Base-by-base conservation (phyloP, 225 moss, liverwort and hornwort genomes). In the Pseudoscleropodium purum region DNA sequence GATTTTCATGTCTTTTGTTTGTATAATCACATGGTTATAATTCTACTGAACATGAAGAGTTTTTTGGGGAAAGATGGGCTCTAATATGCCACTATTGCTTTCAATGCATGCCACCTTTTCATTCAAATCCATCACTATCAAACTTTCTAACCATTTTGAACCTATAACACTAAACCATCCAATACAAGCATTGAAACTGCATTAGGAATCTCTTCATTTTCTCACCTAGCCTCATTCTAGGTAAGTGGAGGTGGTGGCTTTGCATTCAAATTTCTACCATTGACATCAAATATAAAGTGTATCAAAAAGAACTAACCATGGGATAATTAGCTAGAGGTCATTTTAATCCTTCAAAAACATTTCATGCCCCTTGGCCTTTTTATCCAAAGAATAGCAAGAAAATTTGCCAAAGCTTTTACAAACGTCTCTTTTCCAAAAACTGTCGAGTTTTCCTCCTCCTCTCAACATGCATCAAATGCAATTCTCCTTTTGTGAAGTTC, bases 391-490 rank as follows among this genome's bases (percentile, higher is more conserved):
- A 68, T 21, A 21, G 21, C 4, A 4, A 12, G 68, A 37, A 68
- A 54, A 15, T 17, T 68, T 37, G 11, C 1, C 4, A 2, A 10
- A 68, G 11, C 21, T 37, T 37, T 5, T 0, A 1, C 37, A 0
- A 37, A 37, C 4, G 3, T 11, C 21, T 37, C 1, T 37, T 68
- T 36, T 34, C 36, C 21, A 34, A 68, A 66, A 34, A 36, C 6
- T 20, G 9, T 20, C 8, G 16, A 4, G 5, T 31, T 64, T 20
- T 18, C 6, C 0, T 5, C 20, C 9, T 68, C 20, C 5, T 67
- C 5, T 6, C 2, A 1, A 5, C 0, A 67, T 0, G 36, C 6
- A 36, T 67, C 6, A 6, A 67, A 67, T 36, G 19, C 5, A 1
- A 3, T 67, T 36, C 19, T 57, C 20, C 57, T 57, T 57, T 57